Base-by-base conservation (phyloP, 1,284 basidiomycete species). In the Ganoderma lingzhi region DNA sequence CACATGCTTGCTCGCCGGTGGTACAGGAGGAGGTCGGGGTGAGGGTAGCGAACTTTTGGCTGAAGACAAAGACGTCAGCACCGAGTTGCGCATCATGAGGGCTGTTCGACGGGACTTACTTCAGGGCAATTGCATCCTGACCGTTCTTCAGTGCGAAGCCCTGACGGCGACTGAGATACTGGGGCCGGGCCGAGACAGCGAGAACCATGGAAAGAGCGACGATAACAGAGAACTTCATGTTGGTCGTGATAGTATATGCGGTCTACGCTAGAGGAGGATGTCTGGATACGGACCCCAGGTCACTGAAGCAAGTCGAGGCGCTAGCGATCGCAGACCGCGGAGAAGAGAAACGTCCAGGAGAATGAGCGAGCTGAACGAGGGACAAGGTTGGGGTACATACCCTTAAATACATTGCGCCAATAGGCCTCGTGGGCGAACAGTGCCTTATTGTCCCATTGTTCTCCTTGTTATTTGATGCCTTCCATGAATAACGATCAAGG, bases 111-210 rank as follows among this genome's bases (percentile, higher is more conserved):
- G 10, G n/a, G 9, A 51, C 84, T 65, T 63, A 87, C 89, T 89
- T 89, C n/a, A 83, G 76, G 10, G 83, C 80, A 69, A 88, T 83
- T 48, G 88, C 87, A 70, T 84, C 85, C 71, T 86, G 77, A 65
- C 87, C 87, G 76, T 89, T 90, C 73, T 84, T 79, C 44, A 84
- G 78, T 62, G 75, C 73, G 74, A 86, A 83, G 30, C 73, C 76
- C 28, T 80, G 79, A 35, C 59, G 59, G 59, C 78, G 82, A 64
- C 82, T 82, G 60, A 62, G 39, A 48, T 72, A 73, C 63, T 78
- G 76, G 15, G 83, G 84, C 64, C 78, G 80, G 15, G 84, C 85
- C 39, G 79, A 78, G n/a, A 74, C 70, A 35, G 80, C 80, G 64
- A 88, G 76, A 39, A 82, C 75, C 59, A 87, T 61, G 44, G 74